Evolutionary conservation across 805 yeast genomes (phyloP).

Genomic region (Candida wancherniae): DNA sequence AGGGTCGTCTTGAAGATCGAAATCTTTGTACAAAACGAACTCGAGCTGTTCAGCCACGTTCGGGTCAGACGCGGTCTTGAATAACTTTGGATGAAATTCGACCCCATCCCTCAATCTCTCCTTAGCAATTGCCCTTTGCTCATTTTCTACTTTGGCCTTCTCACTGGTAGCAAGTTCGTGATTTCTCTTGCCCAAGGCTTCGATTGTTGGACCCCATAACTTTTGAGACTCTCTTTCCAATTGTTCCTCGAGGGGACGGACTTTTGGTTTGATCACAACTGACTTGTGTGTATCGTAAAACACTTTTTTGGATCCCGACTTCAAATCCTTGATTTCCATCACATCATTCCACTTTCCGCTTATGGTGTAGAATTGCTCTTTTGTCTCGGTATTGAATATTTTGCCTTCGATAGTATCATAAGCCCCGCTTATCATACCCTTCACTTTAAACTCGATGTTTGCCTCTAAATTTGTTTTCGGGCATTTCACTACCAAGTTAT

Average conservation of each 20-base stretch:
- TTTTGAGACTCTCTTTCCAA: slow-evolving; percentile 74
- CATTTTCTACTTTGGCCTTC: slow-evolving; percentile 79
- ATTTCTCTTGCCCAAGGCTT: slow-evolving; percentile 73
- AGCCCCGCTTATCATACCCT: slow-evolving; percentile 89
- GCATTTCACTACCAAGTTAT: slow-evolving; percentile 75
- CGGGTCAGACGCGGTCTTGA: slow-evolving; percentile 27
- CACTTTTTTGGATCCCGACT: slow-evolving; percentile 45
- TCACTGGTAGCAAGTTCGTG: slow-evolving; percentile 85
- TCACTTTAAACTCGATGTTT: slow-evolving; percentile 89
- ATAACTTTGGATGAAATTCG: slow-evolving; percentile 76
- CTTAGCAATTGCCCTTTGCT: slow-evolving; percentile 73
- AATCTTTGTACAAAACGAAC: slow-evolving; percentile 54
- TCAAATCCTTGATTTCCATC: slow-evolving; percentile 44
- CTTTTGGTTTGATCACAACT: slow-evolving; percentile 55
- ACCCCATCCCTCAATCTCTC: slow-evolving; percentile 72
- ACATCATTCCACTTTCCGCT: slow-evolving; percentile 90
- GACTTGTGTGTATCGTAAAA: slow-evolving; percentile 47
- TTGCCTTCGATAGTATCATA: slow-evolving; percentile 86
- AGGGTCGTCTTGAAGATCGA: slow-evolving; percentile 49
- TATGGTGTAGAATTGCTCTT: slow-evolving; percentile 58
- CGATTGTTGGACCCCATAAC: slow-evolving; percentile 78
- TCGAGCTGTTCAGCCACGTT: slow-evolving; percentile 44
- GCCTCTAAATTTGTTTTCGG: slow-evolving; percentile 55
- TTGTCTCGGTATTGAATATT: slow-evolving; percentile 35
- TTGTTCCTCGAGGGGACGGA: slow-evolving; percentile 76